Evolutionary conservation across 495 filamentous ascomycete species (phyloP).

Genomic region (Evernia prunastri): DNA sequence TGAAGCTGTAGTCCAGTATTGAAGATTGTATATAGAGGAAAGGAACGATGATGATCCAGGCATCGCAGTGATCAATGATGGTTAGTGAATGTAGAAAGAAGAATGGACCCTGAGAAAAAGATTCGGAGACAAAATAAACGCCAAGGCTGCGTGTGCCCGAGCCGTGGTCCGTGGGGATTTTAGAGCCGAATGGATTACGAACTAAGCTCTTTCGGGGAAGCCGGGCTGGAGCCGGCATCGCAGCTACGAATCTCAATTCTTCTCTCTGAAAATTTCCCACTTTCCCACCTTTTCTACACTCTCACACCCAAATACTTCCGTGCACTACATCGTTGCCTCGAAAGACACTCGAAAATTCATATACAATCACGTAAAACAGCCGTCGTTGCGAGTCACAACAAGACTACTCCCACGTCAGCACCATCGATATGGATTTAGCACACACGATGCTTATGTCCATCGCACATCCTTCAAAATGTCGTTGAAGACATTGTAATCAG

Average conservation of each 20-base stretch:
- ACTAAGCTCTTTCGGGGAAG: not conserved
- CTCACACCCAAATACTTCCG: not conserved
- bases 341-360: not conserved
- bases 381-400: not conserved
- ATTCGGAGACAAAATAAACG: not conserved
- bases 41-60: not conserved
- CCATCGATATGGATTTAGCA: constrained; percentile 11
- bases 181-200: too few species aligned
- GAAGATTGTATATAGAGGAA: not conserved
- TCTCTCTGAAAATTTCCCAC: not conserved
- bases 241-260: not conserved
- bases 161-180: not conserved
- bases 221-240: not conserved
- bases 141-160: not conserved
- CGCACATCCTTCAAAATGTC: constrained; percentile 7
- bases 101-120: too few species aligned
- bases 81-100: too few species aligned
- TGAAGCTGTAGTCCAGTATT: not conserved
- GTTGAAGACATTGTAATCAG: not conserved
- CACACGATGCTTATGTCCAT: constrained; percentile 3
- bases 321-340: not conserved
- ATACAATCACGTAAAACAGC: too few species aligned
- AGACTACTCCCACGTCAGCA: not conserved
- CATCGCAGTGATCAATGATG: too few species aligned
- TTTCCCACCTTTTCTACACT: not conserved